Base-by-base conservation (phyloP, 2,329 filamentous ascomycete species). In the Alternaria sp. region DNA sequence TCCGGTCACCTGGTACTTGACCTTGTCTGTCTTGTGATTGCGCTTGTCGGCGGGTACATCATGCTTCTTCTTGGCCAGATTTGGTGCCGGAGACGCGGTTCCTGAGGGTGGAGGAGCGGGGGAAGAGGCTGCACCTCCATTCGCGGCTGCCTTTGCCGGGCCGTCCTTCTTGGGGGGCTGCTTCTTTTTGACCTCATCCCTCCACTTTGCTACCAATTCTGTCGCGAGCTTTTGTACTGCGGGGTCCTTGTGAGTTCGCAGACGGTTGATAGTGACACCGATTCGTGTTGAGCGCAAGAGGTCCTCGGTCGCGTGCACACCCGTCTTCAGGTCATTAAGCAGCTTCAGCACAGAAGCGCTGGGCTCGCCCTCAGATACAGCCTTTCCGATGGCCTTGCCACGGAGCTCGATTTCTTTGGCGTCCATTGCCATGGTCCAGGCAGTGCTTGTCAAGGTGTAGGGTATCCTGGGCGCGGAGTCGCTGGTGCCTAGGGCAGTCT, bases 261-360 rank as follows among this genome's bases (percentile, higher is more conserved):
- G 87, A 78, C 93, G 94, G 78, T 94, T 94, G 65, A 98, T 92
- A 52, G 91, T 89, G 67, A 97, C 90, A 71, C 95, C 95, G 53
- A 97, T 94, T 71, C 91, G 92, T n/a, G 94, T 98, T 43, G 91
- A 91, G 74, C 94, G 89, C 67, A 99, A 84, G 70, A 97, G 87
- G 70, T 97, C 93, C 81, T 99, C 95, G 3, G 92, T 95, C 10
- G 94, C 92, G 48, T 87, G 86, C 36, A 94, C 89, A 64, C 92
- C 91, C 73, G 90, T 89, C 81, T 94, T 92, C 40, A 98, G 85
- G 52, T 90, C 87, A 72, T 90, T 89, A 54, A 99, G 84, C 63
- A 98, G 85, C 54, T 86, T 84, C 57, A 96, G 83, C 52, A 97
- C 86, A 62, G 87, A 90, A 41, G 89, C 81, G 27, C 92, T 76